Evolutionary conservation across 169 alveolate species (phyloP).

Genomic region (Eimeria praecox): DNA sequence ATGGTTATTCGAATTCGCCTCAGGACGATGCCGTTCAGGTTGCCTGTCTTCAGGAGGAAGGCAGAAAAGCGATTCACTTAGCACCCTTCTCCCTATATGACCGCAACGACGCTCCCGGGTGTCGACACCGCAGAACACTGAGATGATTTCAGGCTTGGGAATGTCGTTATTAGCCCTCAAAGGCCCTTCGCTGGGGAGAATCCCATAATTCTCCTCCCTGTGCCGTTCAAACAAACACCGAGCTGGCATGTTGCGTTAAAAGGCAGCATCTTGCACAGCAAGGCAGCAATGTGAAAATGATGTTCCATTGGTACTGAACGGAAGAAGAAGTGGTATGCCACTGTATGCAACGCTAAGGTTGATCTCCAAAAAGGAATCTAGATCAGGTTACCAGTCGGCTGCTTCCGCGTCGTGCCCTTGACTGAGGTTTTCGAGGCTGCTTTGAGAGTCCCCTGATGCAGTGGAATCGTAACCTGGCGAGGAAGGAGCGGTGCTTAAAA

Average conservation of each 20-base stretch:
- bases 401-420: background rate
- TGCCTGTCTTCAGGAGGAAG: background rate
- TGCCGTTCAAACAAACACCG: background rate
- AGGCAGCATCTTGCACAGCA: background rate
- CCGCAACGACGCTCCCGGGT: slow-evolving; percentile 56
- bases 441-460: slow-evolving; percentile 37
- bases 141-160: slow-evolving; percentile 35
- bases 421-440: slow-evolving; percentile 30
- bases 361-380: background rate
- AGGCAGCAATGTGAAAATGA: background rate
- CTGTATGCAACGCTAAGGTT: background rate
- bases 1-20: background rate
- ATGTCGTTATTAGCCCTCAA: background rate
- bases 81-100: slow-evolving; percentile 29
- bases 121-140: slow-evolving; percentile 73
- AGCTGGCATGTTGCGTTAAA: background rate
- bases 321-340: background rate
- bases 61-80: slow-evolving; percentile 50
- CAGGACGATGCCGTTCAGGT: background rate
- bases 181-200: background rate
- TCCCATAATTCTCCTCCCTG: slow-evolving; percentile 29
- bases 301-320: background rate
- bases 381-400: background rate
- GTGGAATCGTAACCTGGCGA: slow-evolving; percentile 27
- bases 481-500: background rate